Evolutionary conservation across 192 early-diverging fungal genomes (phyloP).

Genomic region (Coemansia sp.): DNA sequence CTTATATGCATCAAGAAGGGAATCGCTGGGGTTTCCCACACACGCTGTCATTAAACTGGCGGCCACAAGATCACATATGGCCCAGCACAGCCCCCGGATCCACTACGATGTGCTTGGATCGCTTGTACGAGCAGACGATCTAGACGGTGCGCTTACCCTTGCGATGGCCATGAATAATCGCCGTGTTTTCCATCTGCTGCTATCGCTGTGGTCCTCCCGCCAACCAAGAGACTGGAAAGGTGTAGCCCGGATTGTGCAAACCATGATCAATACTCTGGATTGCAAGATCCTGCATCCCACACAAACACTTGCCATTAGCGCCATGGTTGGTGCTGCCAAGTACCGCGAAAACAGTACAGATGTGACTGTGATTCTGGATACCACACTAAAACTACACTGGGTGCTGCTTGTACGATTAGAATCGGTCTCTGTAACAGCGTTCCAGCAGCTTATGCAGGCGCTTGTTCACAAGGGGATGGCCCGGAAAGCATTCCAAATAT

Average conservation of each 20-base stretch:
- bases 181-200: conserved; percentile 13
- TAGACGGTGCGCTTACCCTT: conserved; percentile 5
- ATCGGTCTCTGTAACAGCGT: conserved; percentile 19
- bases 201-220: conserved; percentile 17
- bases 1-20: conserved; percentile 16
- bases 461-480: conserved; percentile 8
- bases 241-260: conserved; percentile 5
- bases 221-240: conserved; percentile 14
- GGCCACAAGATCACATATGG: conserved; percentile 3
- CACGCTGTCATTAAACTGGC: background rate
- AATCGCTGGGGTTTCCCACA: background rate
- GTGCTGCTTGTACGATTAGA: conserved; percentile 24
- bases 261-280: conserved; percentile 5
- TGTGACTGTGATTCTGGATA: conserved; percentile 1
- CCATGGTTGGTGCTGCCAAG: conserved; percentile 8
- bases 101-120: conserved; percentile 28
- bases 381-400: conserved; percentile 23
- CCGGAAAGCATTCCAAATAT: conserved; percentile 18
- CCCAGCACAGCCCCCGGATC: conserved; percentile 11
- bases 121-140: conserved; percentile 14
- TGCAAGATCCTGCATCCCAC: conserved; percentile 27
- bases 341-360: background rate
- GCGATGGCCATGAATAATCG: conserved; percentile 9
- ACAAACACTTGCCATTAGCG: conserved; percentile 21
- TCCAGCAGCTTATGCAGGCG: conserved; percentile 24